Evolutionary conservation across 495 filamentous ascomycete species (phyloP).

Genomic region (Aspergillus coremiiformis): DNA sequence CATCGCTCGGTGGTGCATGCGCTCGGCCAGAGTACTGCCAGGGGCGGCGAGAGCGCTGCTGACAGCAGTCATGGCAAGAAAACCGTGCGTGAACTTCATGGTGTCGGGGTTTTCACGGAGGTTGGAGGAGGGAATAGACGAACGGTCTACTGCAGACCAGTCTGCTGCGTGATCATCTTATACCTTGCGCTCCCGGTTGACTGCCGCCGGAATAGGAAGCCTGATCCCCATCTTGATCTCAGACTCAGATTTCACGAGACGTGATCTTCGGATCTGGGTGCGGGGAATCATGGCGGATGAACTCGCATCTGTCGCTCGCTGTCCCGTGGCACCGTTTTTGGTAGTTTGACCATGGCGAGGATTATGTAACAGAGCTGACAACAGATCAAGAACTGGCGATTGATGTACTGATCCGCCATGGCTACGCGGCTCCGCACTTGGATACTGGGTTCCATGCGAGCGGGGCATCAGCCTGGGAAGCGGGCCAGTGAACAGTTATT

Average conservation of each 20-base stretch:
- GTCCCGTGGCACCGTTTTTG: not conserved
- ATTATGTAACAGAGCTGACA: not conserved
- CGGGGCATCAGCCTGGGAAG: too few relatives aligned
- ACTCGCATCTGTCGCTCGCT: not conserved
- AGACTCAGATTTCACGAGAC: not conserved
- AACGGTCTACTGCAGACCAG: not conserved
- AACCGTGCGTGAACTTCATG: constrained; percentile 23
- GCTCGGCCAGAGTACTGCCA: constrained; percentile 20
- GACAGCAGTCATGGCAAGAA: constrained; percentile 18
- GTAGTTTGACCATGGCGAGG: not conserved
- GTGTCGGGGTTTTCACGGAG: constrained; percentile 2
- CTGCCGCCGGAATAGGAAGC: constrained; percentile 19
- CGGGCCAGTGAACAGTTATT: too few relatives aligned
- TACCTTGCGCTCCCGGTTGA: not conserved
- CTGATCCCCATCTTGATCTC: not conserved
- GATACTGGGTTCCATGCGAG: too few relatives aligned
- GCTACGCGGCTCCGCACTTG: not conserved
- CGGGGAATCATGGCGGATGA: not conserved
- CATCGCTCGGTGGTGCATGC: constrained; percentile 22
- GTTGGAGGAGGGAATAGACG: not conserved
- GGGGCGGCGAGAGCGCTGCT: constrained; percentile 24
- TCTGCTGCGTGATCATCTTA: not conserved
- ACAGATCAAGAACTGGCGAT: too few relatives aligned
- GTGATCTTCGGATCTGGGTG: not conserved
- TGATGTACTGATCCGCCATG: too few relatives aligned